These are phyloP conservation scores for Physaria fendleri DNA, from an alignment of 345 rosid species.

Conservation along the genomic window DNA sequence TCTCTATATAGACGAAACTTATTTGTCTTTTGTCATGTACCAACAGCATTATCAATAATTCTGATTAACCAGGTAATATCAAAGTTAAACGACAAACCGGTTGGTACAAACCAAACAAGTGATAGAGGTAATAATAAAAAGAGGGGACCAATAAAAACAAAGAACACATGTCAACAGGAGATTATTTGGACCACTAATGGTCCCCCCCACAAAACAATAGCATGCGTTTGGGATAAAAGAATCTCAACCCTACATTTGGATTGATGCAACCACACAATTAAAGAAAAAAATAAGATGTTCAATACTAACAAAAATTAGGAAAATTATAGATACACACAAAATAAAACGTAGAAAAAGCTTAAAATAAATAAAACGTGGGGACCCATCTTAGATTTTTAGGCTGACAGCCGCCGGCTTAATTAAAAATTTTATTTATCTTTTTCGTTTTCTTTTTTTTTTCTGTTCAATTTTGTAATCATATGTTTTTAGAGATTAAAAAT, in stretches of 20 bases:
- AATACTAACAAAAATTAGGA: not conserved
- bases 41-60: not conserved
- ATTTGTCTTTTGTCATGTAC: not conserved
- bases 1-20: not conserved
- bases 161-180: conserved; percentile 41
- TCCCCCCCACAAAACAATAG: conserved; percentile 32
- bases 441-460: no score
- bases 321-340: conserved; percentile 22
- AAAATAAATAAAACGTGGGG: conserved; percentile 28
- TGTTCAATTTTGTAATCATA: no score
- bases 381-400: conserved; percentile 43
- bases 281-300: not conserved
- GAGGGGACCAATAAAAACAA: conserved; percentile 37
- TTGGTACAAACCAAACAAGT: conserved; percentile 1
- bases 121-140: not conserved
- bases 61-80: not conserved
- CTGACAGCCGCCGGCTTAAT: conserved; percentile 93
- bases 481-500: not conserved
- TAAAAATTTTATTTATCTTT: conserved; percentile 13
- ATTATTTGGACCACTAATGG: conserved; percentile 49
- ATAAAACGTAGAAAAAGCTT: not conserved
- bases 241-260: conserved; percentile 53
- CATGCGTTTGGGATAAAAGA: conserved; percentile 37
- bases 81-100: not conserved
- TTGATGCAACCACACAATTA: conserved; percentile 13